Evolutionary conservation across 768 basidiomycete genomes (phyloP).

Genomic region (Tulasnella sp.): DNA sequence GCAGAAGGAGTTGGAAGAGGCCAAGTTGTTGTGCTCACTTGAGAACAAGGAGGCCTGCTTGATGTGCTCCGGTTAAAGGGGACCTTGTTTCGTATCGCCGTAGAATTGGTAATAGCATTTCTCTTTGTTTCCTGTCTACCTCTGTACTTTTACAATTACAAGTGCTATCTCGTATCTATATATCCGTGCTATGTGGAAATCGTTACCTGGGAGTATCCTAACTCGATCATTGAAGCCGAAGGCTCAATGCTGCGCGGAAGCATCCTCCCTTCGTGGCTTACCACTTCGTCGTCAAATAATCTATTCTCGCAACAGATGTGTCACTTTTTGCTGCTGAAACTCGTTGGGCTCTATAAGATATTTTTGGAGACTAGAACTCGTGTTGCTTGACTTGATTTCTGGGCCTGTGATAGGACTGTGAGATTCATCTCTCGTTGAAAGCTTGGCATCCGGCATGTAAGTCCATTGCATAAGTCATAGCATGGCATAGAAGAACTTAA

Average conservation of each 20-base stretch:
- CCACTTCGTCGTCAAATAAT: no score
- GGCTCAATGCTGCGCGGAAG: not conserved
- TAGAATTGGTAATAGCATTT: not conserved
- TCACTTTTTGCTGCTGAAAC: no score
- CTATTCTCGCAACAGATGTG: no score
- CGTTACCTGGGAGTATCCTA: not conserved
- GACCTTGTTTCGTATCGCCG: not conserved
- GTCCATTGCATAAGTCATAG: no score
- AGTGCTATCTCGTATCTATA: not conserved
- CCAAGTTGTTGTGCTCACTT: constrained; percentile 74
- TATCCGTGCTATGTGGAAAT: not conserved
- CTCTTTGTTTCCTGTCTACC: not conserved
- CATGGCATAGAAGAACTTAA: no score
- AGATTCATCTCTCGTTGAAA: no score
- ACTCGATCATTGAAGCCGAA: no score
- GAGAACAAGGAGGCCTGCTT: constrained; percentile 94
- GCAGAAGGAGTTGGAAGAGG: constrained; percentile 74
- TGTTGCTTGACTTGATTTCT: not conserved
- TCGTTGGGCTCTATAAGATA: no score
- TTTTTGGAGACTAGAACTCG: not conserved
- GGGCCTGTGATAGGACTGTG: no score
- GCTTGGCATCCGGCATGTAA: no score
- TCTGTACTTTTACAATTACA: not conserved
- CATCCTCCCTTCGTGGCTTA: no score
- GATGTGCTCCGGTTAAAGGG: constrained; percentile 64